Conservation (phyloP, 2,329 filamentous ascomycete species). For the Trichoderma brevicompactum region DNA sequence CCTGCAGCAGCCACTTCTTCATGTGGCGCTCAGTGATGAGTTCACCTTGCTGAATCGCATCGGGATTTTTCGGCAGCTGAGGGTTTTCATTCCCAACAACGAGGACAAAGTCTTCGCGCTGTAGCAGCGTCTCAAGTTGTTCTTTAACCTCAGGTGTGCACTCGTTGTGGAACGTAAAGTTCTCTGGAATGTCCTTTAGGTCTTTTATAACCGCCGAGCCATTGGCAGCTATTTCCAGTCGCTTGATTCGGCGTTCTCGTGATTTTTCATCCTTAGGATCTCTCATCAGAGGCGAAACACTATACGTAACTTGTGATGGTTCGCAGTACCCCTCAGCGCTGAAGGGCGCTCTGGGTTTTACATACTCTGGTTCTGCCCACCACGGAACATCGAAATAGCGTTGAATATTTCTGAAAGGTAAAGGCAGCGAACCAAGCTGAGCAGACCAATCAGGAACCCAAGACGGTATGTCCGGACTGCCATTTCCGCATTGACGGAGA, state of each 20-base stretch:
- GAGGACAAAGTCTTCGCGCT: not conserved
- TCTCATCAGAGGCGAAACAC: not conserved
- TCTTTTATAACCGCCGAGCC: conserved; percentile 1
- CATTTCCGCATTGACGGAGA: conserved; percentile 4
- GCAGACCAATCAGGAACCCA: conserved; percentile 9
- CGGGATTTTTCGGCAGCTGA: not conserved
- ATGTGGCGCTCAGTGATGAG: conserved; percentile 8
- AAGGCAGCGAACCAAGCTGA: not conserved
- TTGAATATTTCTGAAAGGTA: conserved; percentile 3
- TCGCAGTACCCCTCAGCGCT: not conserved
- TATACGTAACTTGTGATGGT: not conserved
- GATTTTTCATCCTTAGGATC: not conserved
- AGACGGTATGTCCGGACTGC: not conserved
- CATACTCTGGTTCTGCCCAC: conserved; percentile 5
- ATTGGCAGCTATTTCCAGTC: not conserved
- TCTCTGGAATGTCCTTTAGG: not conserved
- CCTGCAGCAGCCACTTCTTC: conserved; percentile 9
- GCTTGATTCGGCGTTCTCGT: conserved; percentile 7
- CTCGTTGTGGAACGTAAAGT: not conserved
- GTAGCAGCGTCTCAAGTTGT: not conserved
- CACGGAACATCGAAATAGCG: conserved; percentile 17
- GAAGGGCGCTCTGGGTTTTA: not conserved
- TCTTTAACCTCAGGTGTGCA: not conserved
- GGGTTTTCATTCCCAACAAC: not conserved
- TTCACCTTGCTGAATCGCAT: not conserved